Conservation (phyloP, 2,329 filamentous ascomycete genomes). For the Clonostachys solani region DNA sequence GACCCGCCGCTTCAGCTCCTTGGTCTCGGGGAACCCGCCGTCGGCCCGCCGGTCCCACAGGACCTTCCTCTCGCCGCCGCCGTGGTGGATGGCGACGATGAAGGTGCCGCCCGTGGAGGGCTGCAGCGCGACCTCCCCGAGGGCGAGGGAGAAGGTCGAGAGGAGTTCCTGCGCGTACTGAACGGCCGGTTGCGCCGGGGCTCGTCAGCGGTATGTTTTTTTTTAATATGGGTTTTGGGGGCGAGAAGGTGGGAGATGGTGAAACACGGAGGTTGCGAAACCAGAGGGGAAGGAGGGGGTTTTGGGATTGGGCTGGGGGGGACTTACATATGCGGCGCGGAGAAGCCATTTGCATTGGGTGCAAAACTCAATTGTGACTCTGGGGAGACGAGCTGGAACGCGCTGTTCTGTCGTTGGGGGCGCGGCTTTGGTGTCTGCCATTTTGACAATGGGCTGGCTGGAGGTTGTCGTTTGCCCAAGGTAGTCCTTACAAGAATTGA, state of each 20-base stretch:
- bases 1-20: slow-evolving; percentile 81
- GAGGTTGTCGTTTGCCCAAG: too few relatives aligned
- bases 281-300: neutral
- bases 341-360: slow-evolving; percentile 94
- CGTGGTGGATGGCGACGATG: slow-evolving; percentile 55
- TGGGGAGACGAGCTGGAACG: slow-evolving; percentile 1
- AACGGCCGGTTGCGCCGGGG: neutral
- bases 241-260: neutral
- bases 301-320: neutral
- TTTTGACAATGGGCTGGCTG: too few relatives aligned
- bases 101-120: slow-evolving; percentile 85
- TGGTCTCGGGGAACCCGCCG: slow-evolving; percentile 90
- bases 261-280: neutral
- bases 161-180: slow-evolving; percentile 94
- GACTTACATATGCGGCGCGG: slow-evolving; percentile 74
- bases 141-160: slow-evolving; percentile 78
- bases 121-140: slow-evolving; percentile 85
- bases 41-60: slow-evolving; percentile 88
- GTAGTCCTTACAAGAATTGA: too few relatives aligned
- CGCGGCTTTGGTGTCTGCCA: too few relatives aligned
- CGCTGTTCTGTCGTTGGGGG: too few relatives aligned
- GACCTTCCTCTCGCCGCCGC: slow-evolving; percentile 39
- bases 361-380: slow-evolving; percentile 59
- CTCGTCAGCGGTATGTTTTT: neutral
- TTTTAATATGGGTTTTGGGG: neutral